A percentile compares a stretch with the other conserved stretches of the same genome.
phyloP scores from a whole-genome alignment of 805 yeast species.

The Metschnikowia sp. region DNA sequence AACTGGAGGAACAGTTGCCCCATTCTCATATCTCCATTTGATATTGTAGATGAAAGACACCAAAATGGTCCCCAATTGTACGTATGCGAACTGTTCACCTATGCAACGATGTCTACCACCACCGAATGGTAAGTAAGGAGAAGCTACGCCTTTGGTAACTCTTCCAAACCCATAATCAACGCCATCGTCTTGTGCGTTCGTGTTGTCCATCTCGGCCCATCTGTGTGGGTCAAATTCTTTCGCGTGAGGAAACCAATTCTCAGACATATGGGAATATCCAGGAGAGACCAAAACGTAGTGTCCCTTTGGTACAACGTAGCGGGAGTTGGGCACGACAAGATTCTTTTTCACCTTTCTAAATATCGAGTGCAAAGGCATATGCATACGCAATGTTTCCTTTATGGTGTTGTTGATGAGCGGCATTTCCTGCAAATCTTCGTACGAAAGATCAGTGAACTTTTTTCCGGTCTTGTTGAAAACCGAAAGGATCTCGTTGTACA shows the following conservation, averaged over 20 bases:
- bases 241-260: constrained; percentile 76
- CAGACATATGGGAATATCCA: constrained; percentile 81
- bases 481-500: constrained; percentile 67
- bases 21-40: constrained; percentile 61
- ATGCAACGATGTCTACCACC: constrained; percentile 99
- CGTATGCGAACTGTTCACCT: constrained; percentile 97
- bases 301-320: constrained; percentile 80
- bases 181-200: constrained; percentile 35
- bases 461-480: constrained; percentile 48
- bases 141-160: constrained; percentile 90
- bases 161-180: constrained; percentile 97
- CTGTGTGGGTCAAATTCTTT: constrained; percentile 76
- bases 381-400: constrained; percentile 92
- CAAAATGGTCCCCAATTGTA: constrained; percentile 84
- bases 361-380: constrained; percentile 93
- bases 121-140: constrained; percentile 96
- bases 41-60: constrained; percentile 70
- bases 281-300: constrained; percentile 91
- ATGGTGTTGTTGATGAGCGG: constrained; percentile 78
- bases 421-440: constrained; percentile 80
- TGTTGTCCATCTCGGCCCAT: constrained; percentile 49
- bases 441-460: constrained; percentile 56
- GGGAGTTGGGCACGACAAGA: constrained; percentile 74
- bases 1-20: constrained; percentile 51
- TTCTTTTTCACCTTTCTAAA: constrained; percentile 85